phyloP scores from a whole-genome alignment of 352 stramenopile species.

The Phytophthora fragariaefolia region DNA sequence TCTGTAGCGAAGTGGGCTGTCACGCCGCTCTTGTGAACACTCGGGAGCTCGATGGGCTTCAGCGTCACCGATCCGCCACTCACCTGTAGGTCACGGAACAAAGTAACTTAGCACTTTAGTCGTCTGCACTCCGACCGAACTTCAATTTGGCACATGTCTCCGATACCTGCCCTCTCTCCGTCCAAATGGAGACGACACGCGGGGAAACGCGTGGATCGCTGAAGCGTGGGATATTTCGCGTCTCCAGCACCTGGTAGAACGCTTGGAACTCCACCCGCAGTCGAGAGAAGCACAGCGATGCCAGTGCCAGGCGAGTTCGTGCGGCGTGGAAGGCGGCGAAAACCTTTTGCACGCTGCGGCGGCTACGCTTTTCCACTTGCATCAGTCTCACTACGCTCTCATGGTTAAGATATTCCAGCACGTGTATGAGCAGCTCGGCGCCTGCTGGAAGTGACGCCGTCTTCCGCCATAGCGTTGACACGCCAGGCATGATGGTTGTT shows the following conservation, averaged over 20 bases:
- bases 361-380: slow-evolving; percentile 35
- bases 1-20: slow-evolving; percentile 34
- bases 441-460: slow-evolving; percentile 11
- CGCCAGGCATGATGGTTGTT: not conserved
- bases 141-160: too few relatives aligned
- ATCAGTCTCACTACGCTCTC: slow-evolving; percentile 30
- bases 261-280: slow-evolving; percentile 52
- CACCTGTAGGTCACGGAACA: slow-evolving; percentile 27
- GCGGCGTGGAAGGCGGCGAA: slow-evolving; percentile 30
- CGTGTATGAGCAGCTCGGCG: slow-evolving; percentile 16
- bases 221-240: slow-evolving; percentile 51
- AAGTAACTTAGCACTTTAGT: slow-evolving; percentile 1
- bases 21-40: slow-evolving; percentile 41
- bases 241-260: slow-evolving; percentile 60
- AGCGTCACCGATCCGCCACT: slow-evolving; percentile 31
- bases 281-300: slow-evolving; percentile 36
- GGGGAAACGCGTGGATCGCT: slow-evolving; percentile 64
- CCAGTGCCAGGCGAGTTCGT: slow-evolving; percentile 43
- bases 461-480: slow-evolving; percentile 22
- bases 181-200: slow-evolving; percentile 61
- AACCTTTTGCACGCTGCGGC: slow-evolving; percentile 26
- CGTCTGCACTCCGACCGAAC: too few relatives aligned
- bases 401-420: slow-evolving; percentile 44
- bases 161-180: slow-evolving; percentile 57
- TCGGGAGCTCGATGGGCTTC: slow-evolving; percentile 34